Evolutionary conservation across 805 yeast genomes (phyloP).

Genomic region (Saturnispora ahearnii): DNA sequence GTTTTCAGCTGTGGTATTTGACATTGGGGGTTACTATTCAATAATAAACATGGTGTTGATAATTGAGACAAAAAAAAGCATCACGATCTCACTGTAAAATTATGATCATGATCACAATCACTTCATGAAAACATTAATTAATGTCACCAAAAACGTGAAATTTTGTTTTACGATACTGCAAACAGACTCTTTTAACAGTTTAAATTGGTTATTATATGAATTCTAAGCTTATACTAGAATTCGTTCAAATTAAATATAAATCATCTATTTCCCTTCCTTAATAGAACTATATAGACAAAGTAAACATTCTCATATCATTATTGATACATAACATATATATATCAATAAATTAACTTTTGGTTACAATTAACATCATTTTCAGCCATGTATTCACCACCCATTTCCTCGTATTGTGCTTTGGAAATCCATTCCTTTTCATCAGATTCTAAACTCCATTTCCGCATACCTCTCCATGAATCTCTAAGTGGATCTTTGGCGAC

Average conservation of each 20-base stretch:
- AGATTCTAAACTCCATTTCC: conserved; percentile 53
- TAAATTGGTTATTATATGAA: too few relatives aligned
- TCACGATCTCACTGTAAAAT: neutral
- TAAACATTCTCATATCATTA: neutral
- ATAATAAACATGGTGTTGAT: neutral
- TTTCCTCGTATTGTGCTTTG: conserved; percentile 71
- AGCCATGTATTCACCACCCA: conserved; percentile 81
- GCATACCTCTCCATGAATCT: conserved; percentile 96
- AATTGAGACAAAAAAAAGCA: neutral
- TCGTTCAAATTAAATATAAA: too few relatives aligned
- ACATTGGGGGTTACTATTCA: neutral
- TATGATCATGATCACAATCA: neutral
- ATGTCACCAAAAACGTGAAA: too few relatives aligned
- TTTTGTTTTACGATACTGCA: too few relatives aligned
- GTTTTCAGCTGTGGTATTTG: conserved; percentile 14
- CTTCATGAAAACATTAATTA: too few relatives aligned
- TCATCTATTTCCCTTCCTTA: neutral
- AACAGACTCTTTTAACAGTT: too few relatives aligned
- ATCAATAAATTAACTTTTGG: conserved; percentile 3
- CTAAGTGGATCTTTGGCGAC: conserved; percentile 56
- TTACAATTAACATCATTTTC: conserved; percentile 66
- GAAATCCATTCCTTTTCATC: conserved; percentile 40
- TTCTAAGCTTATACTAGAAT: too few relatives aligned
- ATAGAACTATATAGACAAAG: neutral
- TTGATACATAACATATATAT: neutral